Evolutionary conservation across 495 filamentous ascomycete genomes (phyloP).

Genomic region (Polyplosphaeria fusca): DNA sequence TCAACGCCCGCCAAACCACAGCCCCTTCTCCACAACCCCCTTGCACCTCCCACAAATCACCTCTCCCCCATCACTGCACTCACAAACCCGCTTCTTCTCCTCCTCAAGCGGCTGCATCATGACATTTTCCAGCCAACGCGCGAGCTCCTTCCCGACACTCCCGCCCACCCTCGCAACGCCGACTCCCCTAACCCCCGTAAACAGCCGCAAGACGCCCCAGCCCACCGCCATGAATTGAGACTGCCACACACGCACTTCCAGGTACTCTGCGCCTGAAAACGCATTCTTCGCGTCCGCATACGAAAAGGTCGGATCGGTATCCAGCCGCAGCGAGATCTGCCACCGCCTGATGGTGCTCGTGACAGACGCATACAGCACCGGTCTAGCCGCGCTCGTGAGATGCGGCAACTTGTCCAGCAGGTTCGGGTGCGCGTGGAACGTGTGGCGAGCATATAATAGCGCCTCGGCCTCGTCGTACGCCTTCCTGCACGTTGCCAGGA

Average conservation of each 20-base stretch:
- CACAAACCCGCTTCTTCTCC: slow-evolving; percentile 13
- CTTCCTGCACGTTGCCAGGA: slow-evolving; percentile 45
- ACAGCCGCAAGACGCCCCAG: slow-evolving; percentile 42
- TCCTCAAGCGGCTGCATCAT: slow-evolving; percentile 45
- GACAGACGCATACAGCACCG: slow-evolving; percentile 38
- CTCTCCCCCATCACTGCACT: neutral
- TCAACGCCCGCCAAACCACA: neutral
- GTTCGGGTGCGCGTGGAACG: slow-evolving; percentile 51
- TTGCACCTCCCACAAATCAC: slow-evolving; percentile 17
- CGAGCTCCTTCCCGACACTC: slow-evolving; percentile 45
- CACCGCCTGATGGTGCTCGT: slow-evolving; percentile 44
- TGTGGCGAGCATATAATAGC: slow-evolving; percentile 51
- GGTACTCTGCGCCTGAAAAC: slow-evolving; percentile 46
- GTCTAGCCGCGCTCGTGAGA: slow-evolving; percentile 36
- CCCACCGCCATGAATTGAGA: slow-evolving; percentile 45
- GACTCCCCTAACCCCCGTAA: slow-evolving; percentile 53
- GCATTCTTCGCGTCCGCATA: slow-evolving; percentile 35
- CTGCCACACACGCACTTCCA: slow-evolving; percentile 50
- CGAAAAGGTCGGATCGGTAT: slow-evolving; percentile 45
- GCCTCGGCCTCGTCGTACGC: slow-evolving; percentile 45
- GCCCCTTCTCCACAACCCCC: neutral
- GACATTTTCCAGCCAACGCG: slow-evolving; percentile 44
- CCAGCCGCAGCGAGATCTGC: slow-evolving; percentile 47
- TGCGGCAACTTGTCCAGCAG: slow-evolving; percentile 48
- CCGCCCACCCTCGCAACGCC: slow-evolving; percentile 44